Base-by-base conservation (phyloP, 306 rosid species). In the Vigna hirtella region DNA sequence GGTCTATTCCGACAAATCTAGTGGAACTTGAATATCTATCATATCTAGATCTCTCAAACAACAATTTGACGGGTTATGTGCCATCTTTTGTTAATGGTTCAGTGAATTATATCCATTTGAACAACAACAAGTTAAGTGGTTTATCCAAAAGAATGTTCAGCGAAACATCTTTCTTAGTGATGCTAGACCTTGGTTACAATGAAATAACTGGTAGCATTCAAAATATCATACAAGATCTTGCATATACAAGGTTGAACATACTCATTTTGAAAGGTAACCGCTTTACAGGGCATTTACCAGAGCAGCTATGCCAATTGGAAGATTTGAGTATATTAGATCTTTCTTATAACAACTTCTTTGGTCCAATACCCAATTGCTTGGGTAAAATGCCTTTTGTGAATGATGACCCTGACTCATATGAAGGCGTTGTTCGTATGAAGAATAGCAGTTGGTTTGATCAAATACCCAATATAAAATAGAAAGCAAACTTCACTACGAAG, bases 121-220 rank as follows among this genome's bases (percentile, higher is more conserved):
- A 43, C 15, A 20, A 68, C 70, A 78, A 78, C 8, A 56, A 17
- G 15, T 47, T 78, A 2, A 78, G 30, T 47, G 57, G 48, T 22
- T 78, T 78, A 7, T 15, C 82, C 13, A 78, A 70, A 70, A 20
- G 28, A 17, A 78, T 78, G 82, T 78, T 58, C 34, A 18, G 0
- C 1, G 36, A 48, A 17, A 7, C 1, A 0, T 58, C 71, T 20
- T 8, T 7, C 4, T 0, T 32, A 1, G 36, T 59, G 22, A 6
- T 40, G 14, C 40, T 77, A 43, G 76, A 77, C 40, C 74, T 77
- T 24, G 53, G 81, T 30, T 16, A 69, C 43, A 78, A 79, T 30
- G 62, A 61, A 79, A 20, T 70, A 70, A 24, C 1, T n/a, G 22
- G 11, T 15, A 20, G 51, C 26, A 20, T 79, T 70, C 62, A 36